These are phyloP conservation scores for Carex parvula DNA, from an alignment of 176 grass and related monocot genomes.

Conservation along the genomic window DNA sequence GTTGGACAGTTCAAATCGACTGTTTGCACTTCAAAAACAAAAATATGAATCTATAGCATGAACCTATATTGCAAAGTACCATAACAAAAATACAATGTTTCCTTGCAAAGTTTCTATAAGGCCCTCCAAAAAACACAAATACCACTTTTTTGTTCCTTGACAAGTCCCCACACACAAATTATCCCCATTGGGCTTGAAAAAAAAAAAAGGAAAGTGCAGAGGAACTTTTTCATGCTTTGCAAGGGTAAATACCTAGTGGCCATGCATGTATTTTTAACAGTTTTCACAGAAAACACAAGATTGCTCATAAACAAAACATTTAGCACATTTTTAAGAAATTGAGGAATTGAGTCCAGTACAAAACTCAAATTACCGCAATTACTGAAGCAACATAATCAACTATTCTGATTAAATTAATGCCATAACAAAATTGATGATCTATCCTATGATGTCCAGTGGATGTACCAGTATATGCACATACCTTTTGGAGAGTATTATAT, in stretches of 20 bases:
- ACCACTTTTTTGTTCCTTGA: neutral
- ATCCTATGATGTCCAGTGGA: neutral
- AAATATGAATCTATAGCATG: too few species aligned
- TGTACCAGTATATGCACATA: conserved; percentile 20
- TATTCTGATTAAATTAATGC: neutral
- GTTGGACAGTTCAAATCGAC: too few species aligned
- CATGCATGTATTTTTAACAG: neutral
- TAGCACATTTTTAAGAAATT: neutral
- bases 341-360: neutral
- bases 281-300: neutral
- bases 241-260: neutral
- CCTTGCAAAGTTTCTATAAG: neutral
- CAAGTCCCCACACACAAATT: neutral
- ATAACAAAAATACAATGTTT: neutral
- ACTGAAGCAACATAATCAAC: neutral
- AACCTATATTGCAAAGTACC: too few species aligned
- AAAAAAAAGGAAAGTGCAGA: neutral
- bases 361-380: neutral
- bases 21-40: too few species aligned
- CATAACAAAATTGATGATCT: neutral
- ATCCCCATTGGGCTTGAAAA: neutral
- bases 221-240: neutral
- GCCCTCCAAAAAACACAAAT: neutral
- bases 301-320: neutral
- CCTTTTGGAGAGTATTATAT: conserved; percentile 95